phyloP scores from a whole-genome alignment of 805 yeast genomes.

The Wickerhamiella cacticola region DNA sequence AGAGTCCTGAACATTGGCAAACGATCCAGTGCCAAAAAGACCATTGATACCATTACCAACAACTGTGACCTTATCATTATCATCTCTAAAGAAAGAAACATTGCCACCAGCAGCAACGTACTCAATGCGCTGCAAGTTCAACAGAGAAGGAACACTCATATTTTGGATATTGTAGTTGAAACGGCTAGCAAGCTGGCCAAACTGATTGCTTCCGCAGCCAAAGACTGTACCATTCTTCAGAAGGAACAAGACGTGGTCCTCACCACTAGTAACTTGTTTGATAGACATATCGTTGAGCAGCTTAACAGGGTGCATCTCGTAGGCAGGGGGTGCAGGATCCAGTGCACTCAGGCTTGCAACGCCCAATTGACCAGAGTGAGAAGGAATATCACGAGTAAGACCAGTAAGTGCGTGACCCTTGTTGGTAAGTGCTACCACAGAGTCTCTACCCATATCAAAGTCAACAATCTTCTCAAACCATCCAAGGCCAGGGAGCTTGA shows the following conservation, averaged over 20 bases:
- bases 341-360: conserved; percentile 60
- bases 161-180: conserved; percentile 54
- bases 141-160: conserved; percentile 55
- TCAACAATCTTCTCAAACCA: conserved; percentile 42
- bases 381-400: conserved; percentile 34
- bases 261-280: conserved; percentile 57
- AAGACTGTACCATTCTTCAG: conserved; percentile 58
- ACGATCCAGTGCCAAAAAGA: conserved; percentile 70
- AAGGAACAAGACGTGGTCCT: conserved; percentile 56
- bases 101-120: conserved; percentile 61
- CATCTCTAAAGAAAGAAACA: conserved; percentile 39
- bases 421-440: conserved; percentile 50
- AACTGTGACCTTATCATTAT: conserved; percentile 33
- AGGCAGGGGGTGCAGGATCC: conserved; percentile 40
- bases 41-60: conserved; percentile 84
- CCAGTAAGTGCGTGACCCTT: conserved; percentile 51
- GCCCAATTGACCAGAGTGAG: conserved; percentile 72
- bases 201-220: conserved; percentile 75
- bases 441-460: conserved; percentile 51
- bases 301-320: conserved; percentile 42
- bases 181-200: conserved; percentile 73
- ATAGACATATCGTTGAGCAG: conserved; percentile 45
- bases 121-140: conserved; percentile 27
- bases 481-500: conserved; percentile 20
- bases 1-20: conserved; percentile 54